These are phyloP conservation scores for Friedmanniomyces endolithicus DNA, from an alignment of 495 filamentous ascomycete genomes.

Conservation along the genomic window DNA sequence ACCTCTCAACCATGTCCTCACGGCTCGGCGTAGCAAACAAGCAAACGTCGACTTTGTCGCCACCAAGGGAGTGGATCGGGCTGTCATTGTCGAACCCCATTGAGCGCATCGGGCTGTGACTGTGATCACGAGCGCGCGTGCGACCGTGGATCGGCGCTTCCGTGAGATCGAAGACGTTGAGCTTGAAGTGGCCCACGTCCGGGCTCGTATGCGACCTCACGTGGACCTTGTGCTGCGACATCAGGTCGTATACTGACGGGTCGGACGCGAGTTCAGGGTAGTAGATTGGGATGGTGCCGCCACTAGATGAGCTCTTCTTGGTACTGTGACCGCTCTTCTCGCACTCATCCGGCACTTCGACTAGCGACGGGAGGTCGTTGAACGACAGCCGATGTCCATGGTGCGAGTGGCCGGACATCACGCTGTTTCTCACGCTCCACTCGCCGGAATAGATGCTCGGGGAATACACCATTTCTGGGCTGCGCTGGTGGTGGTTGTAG, in stretches of 20 bases:
- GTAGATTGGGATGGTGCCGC: conserved; percentile 4
- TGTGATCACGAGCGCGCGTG: conserved; percentile 14
- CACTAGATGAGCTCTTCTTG: conserved; percentile 5
- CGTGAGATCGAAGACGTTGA: neutral
- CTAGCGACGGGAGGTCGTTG: conserved; percentile 1
- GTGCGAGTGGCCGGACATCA: neutral
- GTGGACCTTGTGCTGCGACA: neutral
- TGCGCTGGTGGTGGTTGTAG: neutral
- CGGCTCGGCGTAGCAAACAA: neutral
- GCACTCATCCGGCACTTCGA: neutral
- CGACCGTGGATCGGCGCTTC: neutral
- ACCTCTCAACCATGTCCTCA: neutral
- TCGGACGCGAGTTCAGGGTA: conserved; percentile 14
- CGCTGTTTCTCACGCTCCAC: neutral
- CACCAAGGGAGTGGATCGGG: neutral
- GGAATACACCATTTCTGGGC: conserved; percentile 10
- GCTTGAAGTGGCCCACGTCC: neutral
- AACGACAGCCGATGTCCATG: neutral
- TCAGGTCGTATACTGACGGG: neutral
- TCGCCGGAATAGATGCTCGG: conserved; percentile 14
- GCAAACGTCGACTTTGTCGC: neutral
- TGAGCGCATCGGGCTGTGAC: conserved; percentile 1
- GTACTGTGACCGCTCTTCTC: neutral
- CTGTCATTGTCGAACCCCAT: neutral
- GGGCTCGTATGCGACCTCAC: neutral